Conservation (phyloP, 306 rosid genomes). For the Rosa multiflora region DNA sequence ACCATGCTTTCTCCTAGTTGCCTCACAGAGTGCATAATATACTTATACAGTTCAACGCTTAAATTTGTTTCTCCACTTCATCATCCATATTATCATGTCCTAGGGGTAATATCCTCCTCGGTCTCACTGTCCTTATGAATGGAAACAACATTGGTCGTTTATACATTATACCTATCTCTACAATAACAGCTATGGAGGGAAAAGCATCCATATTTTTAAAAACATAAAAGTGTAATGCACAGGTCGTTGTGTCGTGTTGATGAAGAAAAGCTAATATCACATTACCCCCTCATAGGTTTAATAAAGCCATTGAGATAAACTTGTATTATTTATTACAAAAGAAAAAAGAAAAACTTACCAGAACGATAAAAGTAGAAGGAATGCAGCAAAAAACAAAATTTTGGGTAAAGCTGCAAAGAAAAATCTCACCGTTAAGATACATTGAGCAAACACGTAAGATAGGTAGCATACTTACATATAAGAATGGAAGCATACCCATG, state of each 20-base stretch:
- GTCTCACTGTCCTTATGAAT: not conserved
- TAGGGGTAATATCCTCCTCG: not conserved
- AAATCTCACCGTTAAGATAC: conserved; percentile 34
- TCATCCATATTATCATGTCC: not conserved
- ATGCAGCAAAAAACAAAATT: conserved; percentile 82
- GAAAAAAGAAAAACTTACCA: conserved; percentile 60
- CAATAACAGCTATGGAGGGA: not conserved
- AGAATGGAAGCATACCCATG: conserved; percentile 66
- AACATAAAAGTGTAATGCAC: not conserved
- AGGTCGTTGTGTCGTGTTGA: not conserved
- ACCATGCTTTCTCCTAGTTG: not conserved
- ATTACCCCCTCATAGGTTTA: not conserved
- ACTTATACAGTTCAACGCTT: not conserved
- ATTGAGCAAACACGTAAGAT: conserved; percentile 23
- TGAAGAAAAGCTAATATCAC: not conserved
- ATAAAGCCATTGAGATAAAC: not conserved
- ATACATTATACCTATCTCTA: not conserved
- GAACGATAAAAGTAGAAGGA: conserved; percentile 96
- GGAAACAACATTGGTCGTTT: not conserved
- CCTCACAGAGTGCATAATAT: not conserved
- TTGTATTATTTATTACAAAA: not conserved
- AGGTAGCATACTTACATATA: not conserved
- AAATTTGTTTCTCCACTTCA: not conserved
- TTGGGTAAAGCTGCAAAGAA: conserved; percentile 89
- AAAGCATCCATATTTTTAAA: not conserved